These are phyloP conservation scores for Glycine latifolia DNA, from an alignment of 306 rosid species.

Conservation along the genomic window DNA sequence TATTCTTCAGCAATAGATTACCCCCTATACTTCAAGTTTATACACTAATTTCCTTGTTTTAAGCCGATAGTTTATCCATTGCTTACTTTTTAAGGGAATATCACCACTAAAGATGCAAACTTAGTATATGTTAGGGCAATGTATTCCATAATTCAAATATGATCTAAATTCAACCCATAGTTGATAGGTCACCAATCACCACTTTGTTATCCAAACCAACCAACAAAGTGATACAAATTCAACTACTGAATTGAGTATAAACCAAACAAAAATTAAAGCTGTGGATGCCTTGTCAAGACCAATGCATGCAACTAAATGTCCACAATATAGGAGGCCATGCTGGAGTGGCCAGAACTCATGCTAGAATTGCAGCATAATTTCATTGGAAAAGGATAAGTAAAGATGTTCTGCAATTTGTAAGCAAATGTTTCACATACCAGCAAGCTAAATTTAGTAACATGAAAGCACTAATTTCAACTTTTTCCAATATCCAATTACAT, in stretches of 20 bases:
- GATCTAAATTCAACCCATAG: slow-evolving; percentile 9
- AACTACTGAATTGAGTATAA: slow-evolving; percentile 15
- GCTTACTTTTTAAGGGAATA: not conserved
- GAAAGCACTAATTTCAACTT: not conserved
- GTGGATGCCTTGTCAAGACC: slow-evolving; percentile 32
- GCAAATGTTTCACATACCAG: not conserved
- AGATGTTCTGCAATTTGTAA: slow-evolving; percentile 4
- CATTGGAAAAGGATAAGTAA: slow-evolving; percentile 1
- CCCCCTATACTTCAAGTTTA: not conserved
- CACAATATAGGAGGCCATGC: not conserved
- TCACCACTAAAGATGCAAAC: slow-evolving; percentile 13
- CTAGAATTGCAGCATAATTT: slow-evolving; percentile 15
- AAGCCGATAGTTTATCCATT: not conserved
- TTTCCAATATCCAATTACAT: not conserved
- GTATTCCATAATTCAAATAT: not conserved
- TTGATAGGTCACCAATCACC: not conserved
- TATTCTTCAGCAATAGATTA: slow-evolving; percentile 8
- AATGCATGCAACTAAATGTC: slow-evolving; percentile 7
- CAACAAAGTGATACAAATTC: slow-evolving; percentile 12
- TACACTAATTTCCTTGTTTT: not conserved
- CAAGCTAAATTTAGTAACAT: slow-evolving; percentile 1
- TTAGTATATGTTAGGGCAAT: slow-evolving; percentile 1
- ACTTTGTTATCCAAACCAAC: slow-evolving; percentile 17
- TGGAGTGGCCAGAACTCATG: not conserved
- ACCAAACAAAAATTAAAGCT: not conserved